Evolutionary conservation across 78 protist genomes (phyloP), one percentile per base, ranked within the genome.

Genomic region (Tieghemostelium lacteum): DNA sequence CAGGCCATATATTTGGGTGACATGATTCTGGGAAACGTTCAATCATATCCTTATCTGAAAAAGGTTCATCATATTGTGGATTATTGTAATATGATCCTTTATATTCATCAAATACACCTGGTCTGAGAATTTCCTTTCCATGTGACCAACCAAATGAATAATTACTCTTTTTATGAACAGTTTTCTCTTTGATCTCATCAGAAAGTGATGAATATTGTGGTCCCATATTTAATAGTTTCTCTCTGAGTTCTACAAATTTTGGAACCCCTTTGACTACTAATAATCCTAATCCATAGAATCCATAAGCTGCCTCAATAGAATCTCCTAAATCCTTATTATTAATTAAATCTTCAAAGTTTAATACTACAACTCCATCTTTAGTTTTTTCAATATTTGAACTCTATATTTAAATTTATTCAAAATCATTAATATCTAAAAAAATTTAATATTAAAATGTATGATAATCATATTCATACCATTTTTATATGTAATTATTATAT

Each of bases 1-100:
- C 73, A 45, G 94, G 94, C 94, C 94, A 91, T 33, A 91, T 91
- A 54, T 91, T 91, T 70, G 94, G 92, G 20, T 80, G 88, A 31
- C 89, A 74, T 14, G 65, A 42, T 49, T 74, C 78, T 65, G 94
- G 94, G 60, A 63, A 74, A 52, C 78, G 72, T 37, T 78, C 31
- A 34, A 91, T 78, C 77, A 91, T 77, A 28, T 77, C 63, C 50
- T 80, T 73, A 58, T 91, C 94, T 7, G 22, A 22, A 63, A 80
- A 83, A 64, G 94, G 94, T 60, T 31, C n/a, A 39, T 91, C 94
- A 77, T 73, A 83, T 58, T 80, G 87, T 77, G 94, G 94, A 70
- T 91, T 91, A 60, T 91, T 91, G 49, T 91, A 91, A 58, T 73
- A 91, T 24, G 89, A 78, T 42, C 94, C 94, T 65, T 91, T 69